phyloP scores from a whole-genome alignment of 108 stramenopile species.

The Cyclostephanos tholiformis region DNA sequence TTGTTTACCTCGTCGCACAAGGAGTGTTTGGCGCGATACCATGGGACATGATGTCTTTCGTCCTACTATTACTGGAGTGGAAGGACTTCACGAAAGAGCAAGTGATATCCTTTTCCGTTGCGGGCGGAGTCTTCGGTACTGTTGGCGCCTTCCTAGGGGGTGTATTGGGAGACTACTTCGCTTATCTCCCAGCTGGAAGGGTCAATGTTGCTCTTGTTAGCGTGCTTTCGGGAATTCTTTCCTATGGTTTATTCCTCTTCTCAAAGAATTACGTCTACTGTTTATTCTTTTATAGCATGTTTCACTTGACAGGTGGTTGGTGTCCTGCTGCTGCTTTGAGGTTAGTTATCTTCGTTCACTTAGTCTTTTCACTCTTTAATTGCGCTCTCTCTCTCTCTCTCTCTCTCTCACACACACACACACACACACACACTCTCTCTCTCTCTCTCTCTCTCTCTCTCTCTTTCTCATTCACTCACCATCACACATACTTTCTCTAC shows the following conservation, averaged over 20 bases:
- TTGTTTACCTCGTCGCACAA: constrained; percentile 57
- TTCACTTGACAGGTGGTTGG: constrained; percentile 51
- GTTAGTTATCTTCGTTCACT: background rate
- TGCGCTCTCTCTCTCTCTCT: no score
- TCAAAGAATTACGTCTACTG: constrained; percentile 34
- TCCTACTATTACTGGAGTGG: constrained; percentile 59
- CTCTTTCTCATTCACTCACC: no score
- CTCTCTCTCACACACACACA: no score
- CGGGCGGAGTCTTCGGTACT: constrained; percentile 32
- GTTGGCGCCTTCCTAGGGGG: constrained; percentile 54
- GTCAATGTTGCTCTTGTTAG: constrained; percentile 42
- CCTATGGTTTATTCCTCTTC: constrained; percentile 53
- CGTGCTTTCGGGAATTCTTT: constrained; percentile 43
- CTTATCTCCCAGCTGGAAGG: constrained; percentile 34
- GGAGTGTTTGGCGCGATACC: constrained; percentile 58
- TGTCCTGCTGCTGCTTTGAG: constrained; percentile 41
- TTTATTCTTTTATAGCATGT: constrained; percentile 46
- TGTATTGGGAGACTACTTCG: constrained; percentile 50
- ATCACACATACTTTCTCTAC: background rate
- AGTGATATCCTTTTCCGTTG: constrained; percentile 52
- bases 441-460: no score
- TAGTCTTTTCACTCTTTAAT: no score
- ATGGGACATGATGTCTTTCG: constrained; percentile 64
- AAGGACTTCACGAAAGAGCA: constrained; percentile 53
- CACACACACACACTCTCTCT: no score